Evolutionary conservation across 73 alveolate species (phyloP).

Genomic region (Paramecium sexaurelia): DNA sequence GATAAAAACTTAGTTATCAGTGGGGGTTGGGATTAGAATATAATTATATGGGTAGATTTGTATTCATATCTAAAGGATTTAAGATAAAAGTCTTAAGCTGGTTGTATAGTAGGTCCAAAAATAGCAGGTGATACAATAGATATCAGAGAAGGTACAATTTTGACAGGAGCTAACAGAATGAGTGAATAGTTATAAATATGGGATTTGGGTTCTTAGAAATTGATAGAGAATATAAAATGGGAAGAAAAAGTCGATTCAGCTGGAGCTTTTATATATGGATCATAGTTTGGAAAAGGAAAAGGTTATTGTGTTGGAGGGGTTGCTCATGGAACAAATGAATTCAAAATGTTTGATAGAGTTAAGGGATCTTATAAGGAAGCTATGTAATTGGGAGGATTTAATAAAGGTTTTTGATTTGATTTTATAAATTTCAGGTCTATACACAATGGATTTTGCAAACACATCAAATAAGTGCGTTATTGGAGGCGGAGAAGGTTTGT

Average conservation of each 20-base stretch:
- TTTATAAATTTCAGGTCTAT: not conserved
- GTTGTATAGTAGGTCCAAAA: constrained; percentile 79
- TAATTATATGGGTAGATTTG: constrained; percentile 67
- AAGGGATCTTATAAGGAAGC: constrained; percentile 36
- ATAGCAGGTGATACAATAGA: constrained; percentile 85
- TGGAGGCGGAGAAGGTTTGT: constrained; percentile 91
- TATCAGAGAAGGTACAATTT: constrained; percentile 67
- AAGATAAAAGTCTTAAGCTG: constrained; percentile 64
- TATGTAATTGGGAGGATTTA: constrained; percentile 33
- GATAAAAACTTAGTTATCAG: constrained; percentile 74
- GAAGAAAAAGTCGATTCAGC: constrained; percentile 48
- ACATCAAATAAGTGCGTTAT: constrained; percentile 79
- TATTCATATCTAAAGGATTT: constrained; percentile 53
- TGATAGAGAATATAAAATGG: constrained; percentile 56
- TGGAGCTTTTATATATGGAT: constrained; percentile 63
- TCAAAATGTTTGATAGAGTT: constrained; percentile 35
- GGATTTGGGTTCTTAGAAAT: constrained; percentile 62
- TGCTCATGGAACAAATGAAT: constrained; percentile 61
- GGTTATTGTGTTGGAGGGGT: constrained; percentile 49
- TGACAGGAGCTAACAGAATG: constrained; percentile 76
- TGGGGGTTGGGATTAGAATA: constrained; percentile 88
- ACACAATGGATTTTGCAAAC: constrained; percentile 84
- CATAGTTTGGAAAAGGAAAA: constrained; percentile 61
- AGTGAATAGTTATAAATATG: constrained; percentile 71
- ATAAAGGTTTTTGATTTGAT: not conserved